Evolutionary conservation across 1,139 yeast species (phyloP).

Genomic region (Scheffersomyces titani): DNA sequence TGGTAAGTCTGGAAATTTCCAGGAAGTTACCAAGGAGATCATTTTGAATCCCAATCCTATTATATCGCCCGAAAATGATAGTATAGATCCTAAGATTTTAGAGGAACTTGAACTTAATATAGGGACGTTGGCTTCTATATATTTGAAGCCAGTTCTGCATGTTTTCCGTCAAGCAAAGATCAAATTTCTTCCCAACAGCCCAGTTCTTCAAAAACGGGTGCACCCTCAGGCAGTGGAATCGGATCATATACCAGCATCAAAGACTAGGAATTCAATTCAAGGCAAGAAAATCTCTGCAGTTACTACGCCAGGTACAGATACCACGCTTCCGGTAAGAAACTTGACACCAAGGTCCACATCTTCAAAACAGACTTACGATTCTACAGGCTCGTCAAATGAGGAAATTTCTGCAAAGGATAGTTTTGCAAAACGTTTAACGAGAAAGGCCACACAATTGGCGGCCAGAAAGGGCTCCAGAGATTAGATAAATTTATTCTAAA

Average conservation of each 20-base stretch:
- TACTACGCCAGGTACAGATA: constrained; percentile 1
- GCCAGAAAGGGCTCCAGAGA: constrained; percentile 15
- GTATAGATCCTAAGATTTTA: constrained; percentile 65
- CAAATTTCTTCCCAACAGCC: constrained; percentile 56
- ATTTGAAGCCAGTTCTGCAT: constrained; percentile 76
- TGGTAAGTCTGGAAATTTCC: constrained; percentile 26
- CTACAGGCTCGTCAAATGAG: constrained; percentile 10
- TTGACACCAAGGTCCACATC: background rate
- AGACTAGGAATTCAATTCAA: background rate
- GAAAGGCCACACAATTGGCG: constrained; percentile 35
- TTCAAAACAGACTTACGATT: constrained; percentile 6
- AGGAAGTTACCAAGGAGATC: constrained; percentile 51
- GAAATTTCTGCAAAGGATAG: constrained; percentile 19
- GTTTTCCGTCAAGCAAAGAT: constrained; percentile 71
- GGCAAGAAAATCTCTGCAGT: background rate
- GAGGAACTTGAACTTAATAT: constrained; percentile 83
- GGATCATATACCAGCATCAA: background rate
- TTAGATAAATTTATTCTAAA: constrained; percentile 1
- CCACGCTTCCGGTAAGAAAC: background rate
- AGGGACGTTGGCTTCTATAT: constrained; percentile 82
- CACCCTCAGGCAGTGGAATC: background rate
- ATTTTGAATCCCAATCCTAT: constrained; percentile 62
- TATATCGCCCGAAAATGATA: constrained; percentile 68
- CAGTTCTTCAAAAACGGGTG: constrained; percentile 52
- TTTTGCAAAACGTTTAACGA: constrained; percentile 30